phyloP scores from a whole-genome alignment of 345 rosid species.

The Eucalyptus grandis region DNA sequence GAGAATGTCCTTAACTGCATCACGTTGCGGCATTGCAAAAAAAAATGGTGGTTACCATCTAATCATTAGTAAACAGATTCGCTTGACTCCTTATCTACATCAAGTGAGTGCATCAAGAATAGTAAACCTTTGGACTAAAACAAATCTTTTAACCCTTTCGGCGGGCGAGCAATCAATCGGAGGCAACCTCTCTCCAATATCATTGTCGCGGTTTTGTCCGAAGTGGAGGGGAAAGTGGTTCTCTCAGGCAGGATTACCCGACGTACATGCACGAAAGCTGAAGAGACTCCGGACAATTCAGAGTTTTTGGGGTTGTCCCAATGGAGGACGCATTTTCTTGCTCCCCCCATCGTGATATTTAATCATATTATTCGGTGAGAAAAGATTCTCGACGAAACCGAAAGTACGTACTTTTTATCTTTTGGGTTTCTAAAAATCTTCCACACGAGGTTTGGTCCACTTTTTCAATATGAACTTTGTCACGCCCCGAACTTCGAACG shows the following conservation, averaged over 20 bases:
- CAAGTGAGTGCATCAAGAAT: neutral
- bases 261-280: neutral
- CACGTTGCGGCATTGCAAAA: neutral
- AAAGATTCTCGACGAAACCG: neutral
- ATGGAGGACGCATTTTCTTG: neutral
- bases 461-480: neutral
- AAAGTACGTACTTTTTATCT: neutral
- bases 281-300: neutral
- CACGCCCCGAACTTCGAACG: too few species aligned
- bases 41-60: neutral
- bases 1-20: neutral
- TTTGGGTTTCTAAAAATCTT: neutral
- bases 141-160: neutral
- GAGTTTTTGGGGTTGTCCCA: neutral
- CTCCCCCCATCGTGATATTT: neutral
- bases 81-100: neutral
- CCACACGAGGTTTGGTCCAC: neutral
- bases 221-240: neutral
- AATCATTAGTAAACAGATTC: neutral
- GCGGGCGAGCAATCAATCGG: neutral
- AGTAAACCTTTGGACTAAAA: neutral
- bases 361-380: neutral
- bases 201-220: neutral
- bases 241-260: neutral
- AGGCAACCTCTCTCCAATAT: neutral